Base-by-base conservation (phyloP, 2,329 filamentous ascomycete genomes). In the Emydomyces testavorans region DNA sequence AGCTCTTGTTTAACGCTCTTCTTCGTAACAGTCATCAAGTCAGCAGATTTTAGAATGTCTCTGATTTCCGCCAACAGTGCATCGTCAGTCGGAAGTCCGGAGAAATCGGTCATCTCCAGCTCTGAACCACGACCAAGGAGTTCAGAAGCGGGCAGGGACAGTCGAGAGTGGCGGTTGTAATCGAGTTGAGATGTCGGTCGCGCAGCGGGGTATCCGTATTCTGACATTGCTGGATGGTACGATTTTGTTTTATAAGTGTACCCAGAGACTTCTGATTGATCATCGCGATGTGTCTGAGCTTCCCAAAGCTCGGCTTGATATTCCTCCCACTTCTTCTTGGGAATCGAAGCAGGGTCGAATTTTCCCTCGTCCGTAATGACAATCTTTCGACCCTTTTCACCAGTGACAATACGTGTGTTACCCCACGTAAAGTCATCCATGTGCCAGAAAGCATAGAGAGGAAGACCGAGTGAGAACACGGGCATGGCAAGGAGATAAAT, bases 341-440 rank as follows among this genome's bases (percentile, higher is more conserved):
- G 92, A 56, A 98, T 96, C 31, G 82, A 85, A 39, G 77, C 74
- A 11, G 92, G 90, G 62, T 98, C 92, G 62, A 96, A 98, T 67
- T 94, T 95, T 72, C 92, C 92, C 70, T 98, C 92, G 64, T 98
- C 92, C 1, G 88, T 86, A 56, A 98, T 83, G 57, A 98, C 79
- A 53, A 96, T 73, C 73, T 95, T 90, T 64, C 87, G 83, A 54
- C 92, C 92, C 65, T 83, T 82, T 64, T 98, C 92, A 63, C 92
- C 92, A 6, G 85, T 92, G 54, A 98, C 88, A 50, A 98, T 79
- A 79, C 92, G 90, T 34, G 92, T 98, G 69, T 95, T 98, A 69
- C 92, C 92, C 92, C 92, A 98, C 59, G 84, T 85, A 78, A 98
- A 98, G 70, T 98, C 92, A 66, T 98, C 92, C 92, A 96, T 96